Evolutionary conservation across 2,329 filamentous ascomycete species (phyloP).

Genomic region (Mariannaea elegans): DNA sequence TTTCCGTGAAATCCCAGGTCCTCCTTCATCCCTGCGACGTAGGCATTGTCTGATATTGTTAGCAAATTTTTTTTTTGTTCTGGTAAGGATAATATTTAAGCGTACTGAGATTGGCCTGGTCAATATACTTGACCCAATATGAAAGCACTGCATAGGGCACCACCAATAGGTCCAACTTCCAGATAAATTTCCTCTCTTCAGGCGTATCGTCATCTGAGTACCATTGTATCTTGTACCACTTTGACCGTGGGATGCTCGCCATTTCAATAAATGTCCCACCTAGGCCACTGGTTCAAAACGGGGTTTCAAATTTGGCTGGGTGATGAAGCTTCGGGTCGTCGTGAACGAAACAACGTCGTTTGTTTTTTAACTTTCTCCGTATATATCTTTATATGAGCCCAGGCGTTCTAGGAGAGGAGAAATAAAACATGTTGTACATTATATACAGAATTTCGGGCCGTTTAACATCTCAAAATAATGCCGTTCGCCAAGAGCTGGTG

Average conservation of each 20-base stretch:
- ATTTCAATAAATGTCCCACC: not conserved
- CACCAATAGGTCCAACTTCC: constrained; percentile 16
- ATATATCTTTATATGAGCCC: too few relatives aligned
- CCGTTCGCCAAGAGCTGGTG: too few relatives aligned
- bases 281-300: too few relatives aligned
- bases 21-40: constrained; percentile 62
- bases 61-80: not conserved
- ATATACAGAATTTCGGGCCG: too few relatives aligned
- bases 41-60: constrained; percentile 56
- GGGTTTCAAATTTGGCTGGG: too few relatives aligned
- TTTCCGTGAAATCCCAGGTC: constrained; percentile 61
- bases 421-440: too few relatives aligned
- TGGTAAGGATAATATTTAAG: too few relatives aligned
- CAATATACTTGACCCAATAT: constrained; percentile 20
- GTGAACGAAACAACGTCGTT: not conserved
- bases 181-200: constrained; percentile 15
- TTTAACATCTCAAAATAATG: too few relatives aligned
- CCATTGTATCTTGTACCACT: constrained; percentile 20
- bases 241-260: constrained; percentile 15
- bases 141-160: constrained; percentile 17
- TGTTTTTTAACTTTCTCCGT: too few relatives aligned
- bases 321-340: not conserved
- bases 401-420: too few relatives aligned
- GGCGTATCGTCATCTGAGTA: constrained; percentile 20
- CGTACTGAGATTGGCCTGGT: constrained; percentile 19